Conservation (phyloP, 306 rosid genomes). For the Glycyrrhiza uralensis region DNA sequence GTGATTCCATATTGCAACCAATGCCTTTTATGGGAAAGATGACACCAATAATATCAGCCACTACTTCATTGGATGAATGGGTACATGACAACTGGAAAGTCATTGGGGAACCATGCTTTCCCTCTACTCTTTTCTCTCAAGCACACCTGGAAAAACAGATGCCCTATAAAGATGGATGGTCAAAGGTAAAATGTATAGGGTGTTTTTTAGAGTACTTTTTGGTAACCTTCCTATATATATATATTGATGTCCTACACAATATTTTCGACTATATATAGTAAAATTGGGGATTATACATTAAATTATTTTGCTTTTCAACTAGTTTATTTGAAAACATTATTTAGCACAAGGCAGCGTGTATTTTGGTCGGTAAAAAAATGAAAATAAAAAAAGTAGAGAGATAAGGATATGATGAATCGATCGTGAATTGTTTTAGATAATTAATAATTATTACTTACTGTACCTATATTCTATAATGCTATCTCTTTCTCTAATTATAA, state of each 20-base stretch:
- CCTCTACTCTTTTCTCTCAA: background rate
- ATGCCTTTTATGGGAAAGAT: constrained; percentile 33
- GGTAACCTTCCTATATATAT: background rate
- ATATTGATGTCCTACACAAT: constrained; percentile 1
- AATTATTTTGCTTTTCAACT: background rate
- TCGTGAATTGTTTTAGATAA: no score
- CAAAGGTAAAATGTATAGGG: background rate
- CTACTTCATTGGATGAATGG: constrained; percentile 21
- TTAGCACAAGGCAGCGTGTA: background rate
- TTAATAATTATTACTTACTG: no score
- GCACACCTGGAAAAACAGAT: constrained; percentile 29
- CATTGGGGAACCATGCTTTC: constrained; percentile 29
- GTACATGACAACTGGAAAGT: constrained; percentile 38
- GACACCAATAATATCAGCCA: constrained; percentile 49
- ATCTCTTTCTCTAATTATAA: no score
- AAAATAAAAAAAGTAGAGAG: background rate
- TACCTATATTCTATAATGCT: no score
- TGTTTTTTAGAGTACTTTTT: background rate
- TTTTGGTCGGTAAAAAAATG: background rate
- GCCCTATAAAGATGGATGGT: constrained; percentile 29
- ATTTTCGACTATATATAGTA: no score
- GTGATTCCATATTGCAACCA: constrained; percentile 35
- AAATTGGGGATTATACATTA: background rate
- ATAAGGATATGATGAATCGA: no score
- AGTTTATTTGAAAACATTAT: constrained; percentile 5